These are phyloP conservation scores for Raddia guianensis DNA, from an alignment of 176 grass and related monocot species.

Conservation along the genomic window DNA sequence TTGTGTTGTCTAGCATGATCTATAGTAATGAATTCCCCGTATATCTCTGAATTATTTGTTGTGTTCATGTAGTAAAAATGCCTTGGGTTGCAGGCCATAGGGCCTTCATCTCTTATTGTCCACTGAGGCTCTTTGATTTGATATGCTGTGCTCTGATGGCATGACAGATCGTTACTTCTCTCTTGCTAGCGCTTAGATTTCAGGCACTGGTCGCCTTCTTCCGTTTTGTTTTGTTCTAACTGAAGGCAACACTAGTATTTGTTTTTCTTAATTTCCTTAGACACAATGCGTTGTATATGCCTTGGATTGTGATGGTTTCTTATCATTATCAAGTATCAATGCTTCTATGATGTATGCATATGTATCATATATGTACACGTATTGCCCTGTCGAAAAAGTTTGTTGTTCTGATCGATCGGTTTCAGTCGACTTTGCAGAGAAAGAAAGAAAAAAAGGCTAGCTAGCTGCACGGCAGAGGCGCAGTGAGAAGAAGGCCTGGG, in stretches of 20 bases:
- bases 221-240: not conserved
- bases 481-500: conserved; percentile 49
- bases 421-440: not conserved
- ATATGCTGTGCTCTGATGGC: not conserved
- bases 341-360: no score
- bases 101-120: conserved; percentile 1
- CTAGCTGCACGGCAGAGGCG: conserved; percentile 32
- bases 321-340: no score
- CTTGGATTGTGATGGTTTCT: no score
- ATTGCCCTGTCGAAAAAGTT: conserved; percentile 7
- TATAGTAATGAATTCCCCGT: not conserved
- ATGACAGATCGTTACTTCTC: conserved; percentile 1
- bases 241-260: not conserved
- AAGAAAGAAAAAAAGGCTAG: no score
- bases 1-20: not conserved
- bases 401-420: not conserved
- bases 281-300: no score
- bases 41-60: not conserved
- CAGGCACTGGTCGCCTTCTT: not conserved
- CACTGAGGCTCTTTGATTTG: not conserved
- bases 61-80: not conserved
- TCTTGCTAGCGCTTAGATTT: conserved; percentile 12
- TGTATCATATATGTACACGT: not conserved
- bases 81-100: not conserved
- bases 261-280: no score